phyloP scores from a whole-genome alignment of 2,329 filamentous ascomycete species.

The Biscogniauxia marginata region DNA sequence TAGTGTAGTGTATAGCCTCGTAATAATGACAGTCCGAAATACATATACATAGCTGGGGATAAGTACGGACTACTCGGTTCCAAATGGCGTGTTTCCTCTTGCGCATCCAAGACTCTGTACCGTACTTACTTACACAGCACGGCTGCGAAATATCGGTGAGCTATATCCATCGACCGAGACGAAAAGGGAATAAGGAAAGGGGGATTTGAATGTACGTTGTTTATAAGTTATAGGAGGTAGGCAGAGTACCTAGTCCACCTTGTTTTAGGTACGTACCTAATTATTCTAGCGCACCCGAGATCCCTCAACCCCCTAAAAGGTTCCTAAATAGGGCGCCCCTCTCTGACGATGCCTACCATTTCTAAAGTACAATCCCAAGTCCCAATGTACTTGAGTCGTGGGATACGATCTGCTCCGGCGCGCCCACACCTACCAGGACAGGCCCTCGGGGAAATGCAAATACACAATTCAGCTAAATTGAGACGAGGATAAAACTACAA shows the following conservation, averaged over 20 bases:
- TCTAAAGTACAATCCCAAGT: neutral
- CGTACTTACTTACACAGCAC: neutral
- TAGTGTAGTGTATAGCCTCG: no score
- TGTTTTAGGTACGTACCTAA: no score
- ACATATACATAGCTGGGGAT: no score
- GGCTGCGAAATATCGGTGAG: neutral
- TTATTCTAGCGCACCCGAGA: no score
- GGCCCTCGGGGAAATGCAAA: neutral
- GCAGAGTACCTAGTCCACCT: no score
- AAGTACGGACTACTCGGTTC: neutral
- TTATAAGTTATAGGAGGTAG: no score
- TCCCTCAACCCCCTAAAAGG: neutral
- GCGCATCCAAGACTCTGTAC: neutral
- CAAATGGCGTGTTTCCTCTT: neutral
- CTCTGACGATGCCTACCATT: neutral
- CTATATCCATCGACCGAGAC: neutral
- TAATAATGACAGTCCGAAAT: no score
- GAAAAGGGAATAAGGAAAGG: neutral
- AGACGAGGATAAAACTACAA: neutral
- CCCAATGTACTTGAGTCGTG: neutral
- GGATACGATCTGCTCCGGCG: neutral
- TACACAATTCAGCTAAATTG: neutral
- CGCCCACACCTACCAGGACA: neutral
- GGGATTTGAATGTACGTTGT: no score
- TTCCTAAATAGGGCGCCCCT: neutral